Evolutionary conservation across 2,329 filamentous ascomycete species (phyloP).

Genomic region (Taxawa tesnikishii): DNA sequence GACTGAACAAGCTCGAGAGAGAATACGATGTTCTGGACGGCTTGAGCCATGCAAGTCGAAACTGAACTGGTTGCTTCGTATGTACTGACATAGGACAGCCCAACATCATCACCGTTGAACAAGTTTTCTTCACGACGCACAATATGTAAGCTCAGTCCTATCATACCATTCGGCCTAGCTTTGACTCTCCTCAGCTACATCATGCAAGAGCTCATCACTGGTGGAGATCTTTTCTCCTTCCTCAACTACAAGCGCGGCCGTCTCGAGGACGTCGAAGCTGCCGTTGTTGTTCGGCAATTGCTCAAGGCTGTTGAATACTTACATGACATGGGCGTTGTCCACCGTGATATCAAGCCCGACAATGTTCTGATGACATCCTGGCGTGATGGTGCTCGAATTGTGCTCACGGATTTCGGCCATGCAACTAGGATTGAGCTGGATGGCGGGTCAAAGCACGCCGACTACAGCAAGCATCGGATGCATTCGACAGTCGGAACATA

Average conservation of each 20-base stretch:
- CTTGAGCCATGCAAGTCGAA: constrained; percentile 36
- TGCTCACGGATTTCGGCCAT: constrained; percentile 51
- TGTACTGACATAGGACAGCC: constrained; percentile 26
- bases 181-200: constrained; percentile 34
- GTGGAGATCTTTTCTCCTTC: constrained; percentile 49
- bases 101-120: constrained; percentile 46
- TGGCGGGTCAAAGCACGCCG: constrained; percentile 10
- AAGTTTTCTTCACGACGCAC: constrained; percentile 39
- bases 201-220: constrained; percentile 47
- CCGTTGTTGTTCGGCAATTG: constrained; percentile 43
- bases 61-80: constrained; percentile 1
- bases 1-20: constrained; percentile 1
- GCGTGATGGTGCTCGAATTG: constrained; percentile 36
- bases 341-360: constrained; percentile 36
- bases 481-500: constrained; percentile 41
- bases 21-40: constrained; percentile 30
- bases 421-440: constrained; percentile 36
- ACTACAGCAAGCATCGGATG: constrained; percentile 30
- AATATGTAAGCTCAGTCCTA: constrained; percentile 31
- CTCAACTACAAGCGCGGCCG: constrained; percentile 36
- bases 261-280: constrained; percentile 38
- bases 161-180: background rate
- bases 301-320: constrained; percentile 46
- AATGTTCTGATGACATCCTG: constrained; percentile 49
- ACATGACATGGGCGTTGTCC: constrained; percentile 42